Percentiles rank a stretch among this genome's conserved stretches.
phyloP scores from a whole-genome alignment of 139 green algal species.

The Ulvella scutata region DNA sequence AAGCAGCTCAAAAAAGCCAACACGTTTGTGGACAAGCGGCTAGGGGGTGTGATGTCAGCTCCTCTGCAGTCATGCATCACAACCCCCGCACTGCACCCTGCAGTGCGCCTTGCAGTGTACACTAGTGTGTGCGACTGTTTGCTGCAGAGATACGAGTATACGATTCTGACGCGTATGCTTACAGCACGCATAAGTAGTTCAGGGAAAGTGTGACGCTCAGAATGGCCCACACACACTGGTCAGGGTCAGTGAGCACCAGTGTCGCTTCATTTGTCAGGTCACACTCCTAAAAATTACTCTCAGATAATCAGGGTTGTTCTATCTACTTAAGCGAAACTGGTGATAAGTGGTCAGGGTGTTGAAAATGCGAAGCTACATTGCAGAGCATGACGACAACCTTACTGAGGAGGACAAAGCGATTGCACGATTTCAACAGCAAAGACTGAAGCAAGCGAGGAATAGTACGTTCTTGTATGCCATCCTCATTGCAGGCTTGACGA shows the following conservation, averaged over 20 bases:
- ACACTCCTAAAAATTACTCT: no score
- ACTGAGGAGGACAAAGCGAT: conserved; percentile 69
- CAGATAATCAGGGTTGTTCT: no score
- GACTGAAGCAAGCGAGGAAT: conserved; percentile 26
- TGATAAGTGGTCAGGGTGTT: no score
- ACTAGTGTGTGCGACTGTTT: neutral
- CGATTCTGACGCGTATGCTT: no score
- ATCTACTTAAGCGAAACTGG: no score
- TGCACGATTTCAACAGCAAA: conserved; percentile 62
- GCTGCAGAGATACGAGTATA: no score
- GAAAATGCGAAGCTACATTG: neutral
- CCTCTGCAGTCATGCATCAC: neutral
- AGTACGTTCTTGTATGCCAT: neutral
- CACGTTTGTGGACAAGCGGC: conserved; percentile 81
- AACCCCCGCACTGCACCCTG: neutral
- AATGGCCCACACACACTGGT: no score
- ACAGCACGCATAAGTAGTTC: no score
- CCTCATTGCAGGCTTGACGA: no score
- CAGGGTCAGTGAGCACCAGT: no score
- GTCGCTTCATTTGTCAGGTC: no score
- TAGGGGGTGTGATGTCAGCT: conserved; percentile 48
- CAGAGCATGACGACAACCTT: conserved; percentile 63
- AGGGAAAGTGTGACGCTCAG: no score
- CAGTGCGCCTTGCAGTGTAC: neutral
- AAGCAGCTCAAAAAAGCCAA: conserved; percentile 70